Percentiles rank a stretch among this genome's conserved stretches.
These are phyloP conservation scores for Pleurotus platypus DNA, from an alignment of 768 basidiomycete species.

Conservation along the genomic window DNA sequence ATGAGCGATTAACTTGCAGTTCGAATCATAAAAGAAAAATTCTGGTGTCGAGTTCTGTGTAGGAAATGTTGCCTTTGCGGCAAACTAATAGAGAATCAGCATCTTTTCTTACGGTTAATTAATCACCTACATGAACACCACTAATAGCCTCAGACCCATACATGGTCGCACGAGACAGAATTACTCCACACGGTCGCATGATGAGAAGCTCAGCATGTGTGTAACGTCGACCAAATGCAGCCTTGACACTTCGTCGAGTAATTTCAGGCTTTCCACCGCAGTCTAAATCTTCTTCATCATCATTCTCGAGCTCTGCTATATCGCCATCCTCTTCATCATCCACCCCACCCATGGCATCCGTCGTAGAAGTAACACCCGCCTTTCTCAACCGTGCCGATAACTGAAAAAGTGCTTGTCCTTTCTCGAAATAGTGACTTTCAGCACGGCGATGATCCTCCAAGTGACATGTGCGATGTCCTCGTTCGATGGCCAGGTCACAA, in stretches of 20 bases:
- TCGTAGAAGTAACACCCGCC: too few relatives aligned
- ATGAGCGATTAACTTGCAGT: background rate
- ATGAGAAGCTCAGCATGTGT: conserved; percentile 28
- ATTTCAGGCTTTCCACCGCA: background rate
- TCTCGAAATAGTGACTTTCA: conserved; percentile 7
- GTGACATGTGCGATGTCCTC: conserved; percentile 9
- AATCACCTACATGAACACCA: background rate
- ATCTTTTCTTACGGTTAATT: background rate
- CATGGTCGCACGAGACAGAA: background rate
- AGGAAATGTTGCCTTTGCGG: background rate
- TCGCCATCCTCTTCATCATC: background rate
- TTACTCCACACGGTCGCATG: conserved; percentile 24
- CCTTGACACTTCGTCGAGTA: background rate
- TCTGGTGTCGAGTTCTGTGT: background rate
- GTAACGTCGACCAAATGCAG: conserved; percentile 17
- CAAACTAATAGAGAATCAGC: background rate
- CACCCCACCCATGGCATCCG: too few relatives aligned
- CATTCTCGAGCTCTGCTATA: background rate
- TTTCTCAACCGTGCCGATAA: conserved; percentile 7
- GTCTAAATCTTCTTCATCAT: conserved; percentile 8
- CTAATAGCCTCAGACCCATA: background rate
- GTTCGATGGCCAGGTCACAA: conserved; percentile 3
- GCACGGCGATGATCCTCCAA: conserved; percentile 8
- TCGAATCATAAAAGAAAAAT: background rate
- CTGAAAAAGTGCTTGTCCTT: conserved; percentile 10